Evolutionary conservation across 1,284 basidiomycete species (phyloP), one percentile per base, ranked within the genome.

Genomic region (Boletus hoseneyae): DNA sequence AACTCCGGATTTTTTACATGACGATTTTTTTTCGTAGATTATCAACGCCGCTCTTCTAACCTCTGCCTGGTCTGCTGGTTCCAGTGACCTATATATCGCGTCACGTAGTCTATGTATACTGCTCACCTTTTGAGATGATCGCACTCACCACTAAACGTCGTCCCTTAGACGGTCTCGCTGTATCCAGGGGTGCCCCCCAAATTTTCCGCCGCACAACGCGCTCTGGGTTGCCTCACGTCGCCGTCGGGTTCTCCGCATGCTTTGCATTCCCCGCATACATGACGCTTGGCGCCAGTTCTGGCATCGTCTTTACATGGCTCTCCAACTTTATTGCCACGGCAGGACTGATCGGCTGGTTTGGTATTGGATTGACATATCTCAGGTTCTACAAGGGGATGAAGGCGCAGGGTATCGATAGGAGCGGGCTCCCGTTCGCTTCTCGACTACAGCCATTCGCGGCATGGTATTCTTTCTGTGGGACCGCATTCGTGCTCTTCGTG

Each of bases 31-130:
- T 10, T 25, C 11, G 3, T n/a, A 63, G 71, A 63, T 85, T 56
- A 81, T 86, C 66, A 88, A 89, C 56, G 84, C 83, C 21, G 76
- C 73, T 42, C 74, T 88, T 39, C 62, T 87, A 35, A 79, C 78
- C 15, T 77, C 82, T 1, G 85, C 85, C 3, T 80, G 79, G 71
- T 84, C 81, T 3, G 81, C 61, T 11, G 38, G 51, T 18, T 61
- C 63, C 8, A 62, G 58, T 43, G 63, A 63, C 32, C 58, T 62
- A 15, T 63, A 63, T 36, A 49, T 62, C 21, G 36, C 63, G 16
- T 62, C 60, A 8, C 63, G 59, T 27, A 60, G 48, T 43, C 35
- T 65, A 43, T 64, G 60, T 63, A 54, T 2, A 56, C 3, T 29
- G 6, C 13, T 21, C 13, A 16, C 35, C 10, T 23, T 35, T 25